These are phyloP conservation scores for Naganishia vaughanmartiniae DNA, from an alignment of 768 basidiomycete genomes.

Conservation along the genomic window DNA sequence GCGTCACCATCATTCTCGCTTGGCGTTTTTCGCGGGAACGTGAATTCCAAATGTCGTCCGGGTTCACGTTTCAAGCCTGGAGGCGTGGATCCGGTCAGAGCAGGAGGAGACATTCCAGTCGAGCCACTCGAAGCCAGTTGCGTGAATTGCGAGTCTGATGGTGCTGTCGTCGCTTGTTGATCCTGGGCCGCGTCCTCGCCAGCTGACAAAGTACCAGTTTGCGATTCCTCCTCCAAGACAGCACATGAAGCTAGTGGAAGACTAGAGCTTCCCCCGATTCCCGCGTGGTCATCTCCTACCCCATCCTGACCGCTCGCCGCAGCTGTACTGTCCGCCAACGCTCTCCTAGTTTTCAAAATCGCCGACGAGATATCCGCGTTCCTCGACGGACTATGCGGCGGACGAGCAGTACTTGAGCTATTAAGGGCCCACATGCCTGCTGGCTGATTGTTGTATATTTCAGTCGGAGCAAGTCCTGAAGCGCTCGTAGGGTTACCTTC, in stretches of 20 bases:
- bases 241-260: background rate
- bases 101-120: background rate
- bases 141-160: background rate
- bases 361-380: constrained; percentile 2
- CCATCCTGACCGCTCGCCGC: background rate
- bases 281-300: too few relatives aligned
- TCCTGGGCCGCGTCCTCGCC: background rate
- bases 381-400: constrained; percentile 11
- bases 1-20: background rate
- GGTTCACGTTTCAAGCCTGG: background rate
- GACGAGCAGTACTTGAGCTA: background rate
- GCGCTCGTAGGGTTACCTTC: background rate
- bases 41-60: constrained; percentile 3
- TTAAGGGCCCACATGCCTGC: constrained; percentile 7
- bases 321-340: background rate
- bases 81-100: background rate
- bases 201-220: background rate
- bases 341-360: background rate
- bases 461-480: background rate
- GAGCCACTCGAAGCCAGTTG: background rate
- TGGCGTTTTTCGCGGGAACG: background rate
- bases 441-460: constrained; percentile 5
- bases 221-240: background rate
- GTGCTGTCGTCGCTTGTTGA: background rate
- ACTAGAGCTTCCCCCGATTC: background rate